These are phyloP conservation scores for Ophiostoma tasmaniense DNA, from an alignment of 2,329 filamentous ascomycete genomes.

Conservation along the genomic window DNA sequence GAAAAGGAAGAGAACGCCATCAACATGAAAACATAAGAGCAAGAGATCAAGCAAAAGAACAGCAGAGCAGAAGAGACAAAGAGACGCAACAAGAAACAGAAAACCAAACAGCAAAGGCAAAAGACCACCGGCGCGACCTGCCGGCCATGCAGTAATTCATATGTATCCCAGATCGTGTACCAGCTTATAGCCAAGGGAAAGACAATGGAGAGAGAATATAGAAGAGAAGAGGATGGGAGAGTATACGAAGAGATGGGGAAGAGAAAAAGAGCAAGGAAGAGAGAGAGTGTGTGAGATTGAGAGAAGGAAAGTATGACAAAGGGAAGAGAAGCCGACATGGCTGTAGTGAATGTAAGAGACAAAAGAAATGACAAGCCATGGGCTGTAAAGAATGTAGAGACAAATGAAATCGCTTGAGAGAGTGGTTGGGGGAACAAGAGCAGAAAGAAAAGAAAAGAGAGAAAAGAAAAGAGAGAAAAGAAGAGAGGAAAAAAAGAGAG, in stretches of 20 bases:
- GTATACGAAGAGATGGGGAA: neutral
- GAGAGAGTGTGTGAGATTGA: neutral
- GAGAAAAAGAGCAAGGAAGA: neutral
- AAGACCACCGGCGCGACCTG: neutral
- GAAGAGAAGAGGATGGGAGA: neutral
- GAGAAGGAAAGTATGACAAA: neutral
- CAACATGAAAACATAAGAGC: neutral
- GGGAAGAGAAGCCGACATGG: neutral
- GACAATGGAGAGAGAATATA: neutral
- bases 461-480: neutral
- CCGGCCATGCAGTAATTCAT: neutral
- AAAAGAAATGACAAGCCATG: neutral
- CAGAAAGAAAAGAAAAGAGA: neutral
- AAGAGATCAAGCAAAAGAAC: neutral
- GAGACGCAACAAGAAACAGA: neutral
- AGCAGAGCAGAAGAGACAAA: neutral
- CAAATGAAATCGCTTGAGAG: neutral
- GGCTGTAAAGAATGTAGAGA: neutral
- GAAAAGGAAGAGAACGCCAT: neutral
- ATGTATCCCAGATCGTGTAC: conserved; percentile 1
- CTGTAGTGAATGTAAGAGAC: neutral
- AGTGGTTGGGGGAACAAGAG: neutral
- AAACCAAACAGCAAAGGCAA: neutral
- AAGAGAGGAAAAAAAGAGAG: neutral
- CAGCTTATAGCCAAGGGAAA: neutral